Evolutionary conservation across 164 flowering plant genomes (phyloP).

Genomic region (Taxillus chinensis): DNA sequence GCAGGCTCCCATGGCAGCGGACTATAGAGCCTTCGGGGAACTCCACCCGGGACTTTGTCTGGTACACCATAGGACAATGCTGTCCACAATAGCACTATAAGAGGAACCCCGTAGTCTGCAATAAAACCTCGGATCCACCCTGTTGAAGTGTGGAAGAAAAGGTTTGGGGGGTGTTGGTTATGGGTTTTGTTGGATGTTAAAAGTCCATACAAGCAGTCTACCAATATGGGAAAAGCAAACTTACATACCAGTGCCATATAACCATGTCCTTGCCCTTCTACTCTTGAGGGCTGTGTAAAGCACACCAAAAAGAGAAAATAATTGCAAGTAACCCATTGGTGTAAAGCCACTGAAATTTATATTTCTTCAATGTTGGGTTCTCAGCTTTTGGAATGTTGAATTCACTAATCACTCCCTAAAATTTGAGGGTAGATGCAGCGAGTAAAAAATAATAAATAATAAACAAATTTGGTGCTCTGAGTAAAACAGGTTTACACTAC

Average conservation of each 20-base stretch:
- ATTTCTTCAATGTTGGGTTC: constrained; percentile 16
- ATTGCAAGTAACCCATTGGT: constrained; percentile 49
- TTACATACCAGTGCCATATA: constrained; percentile 42
- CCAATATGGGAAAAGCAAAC: neutral
- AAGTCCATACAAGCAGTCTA: too few species aligned
- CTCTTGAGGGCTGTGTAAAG: constrained; percentile 38
- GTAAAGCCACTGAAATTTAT: constrained; percentile 43
- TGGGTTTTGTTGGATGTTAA: too few species aligned
- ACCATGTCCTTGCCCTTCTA: constrained; percentile 51
- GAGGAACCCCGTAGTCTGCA: constrained; percentile 52
- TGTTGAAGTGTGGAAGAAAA: constrained; percentile 2
- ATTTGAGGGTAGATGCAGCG: too few species aligned
- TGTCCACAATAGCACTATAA: constrained; percentile 44
- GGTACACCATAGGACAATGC: constrained; percentile 41
- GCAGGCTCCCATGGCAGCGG: constrained; percentile 39
- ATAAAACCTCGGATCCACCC: constrained; percentile 38
- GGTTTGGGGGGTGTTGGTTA: too few species aligned
- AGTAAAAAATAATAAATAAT: too few species aligned
- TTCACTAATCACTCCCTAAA: constrained; percentile 47
- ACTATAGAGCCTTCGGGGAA: constrained; percentile 44
- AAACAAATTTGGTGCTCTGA: too few species aligned
- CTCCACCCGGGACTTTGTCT: constrained; percentile 30
- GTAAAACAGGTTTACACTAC: too few species aligned
- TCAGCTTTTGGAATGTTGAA: constrained; percentile 34
- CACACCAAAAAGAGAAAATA: constrained; percentile 43